These are phyloP conservation scores for Kluyveromyces sp. DNA, from an alignment of 1,139 yeast genomes.

Conservation along the genomic window DNA sequence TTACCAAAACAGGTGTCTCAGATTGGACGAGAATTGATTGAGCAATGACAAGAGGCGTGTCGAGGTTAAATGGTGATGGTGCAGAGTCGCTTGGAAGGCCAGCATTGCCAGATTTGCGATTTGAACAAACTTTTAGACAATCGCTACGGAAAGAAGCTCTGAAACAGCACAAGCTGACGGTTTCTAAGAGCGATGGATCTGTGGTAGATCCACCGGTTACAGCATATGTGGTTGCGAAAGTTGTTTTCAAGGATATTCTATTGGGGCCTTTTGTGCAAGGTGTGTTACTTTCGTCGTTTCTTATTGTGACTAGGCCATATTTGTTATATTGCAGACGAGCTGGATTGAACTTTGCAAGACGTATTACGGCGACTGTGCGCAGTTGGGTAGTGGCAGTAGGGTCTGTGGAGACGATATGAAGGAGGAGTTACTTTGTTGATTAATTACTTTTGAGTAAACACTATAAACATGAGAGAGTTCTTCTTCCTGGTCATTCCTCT, in stretches of 20 bases:
- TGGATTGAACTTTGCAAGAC: conserved; percentile 23
- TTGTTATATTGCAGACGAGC: conserved; percentile 18
- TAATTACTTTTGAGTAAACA: no score
- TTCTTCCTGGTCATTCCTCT: no score
- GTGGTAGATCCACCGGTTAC: conserved; percentile 35
- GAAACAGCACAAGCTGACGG: conserved; percentile 11
- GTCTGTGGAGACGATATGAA: not conserved
- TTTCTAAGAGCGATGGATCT: conserved; percentile 19
- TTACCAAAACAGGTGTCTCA: no score
- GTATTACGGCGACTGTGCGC: conserved; percentile 3
- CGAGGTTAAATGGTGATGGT: not conserved
- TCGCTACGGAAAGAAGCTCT: conserved; percentile 33
- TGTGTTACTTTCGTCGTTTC: conserved; percentile 37
- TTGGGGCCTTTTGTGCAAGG: conserved; percentile 66
- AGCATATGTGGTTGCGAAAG: conserved; percentile 43
- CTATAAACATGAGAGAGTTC: no score
- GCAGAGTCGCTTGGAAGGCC: not conserved
- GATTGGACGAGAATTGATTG: not conserved
- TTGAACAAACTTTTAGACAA: conserved; percentile 50
- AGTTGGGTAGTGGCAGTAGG: conserved; percentile 5
- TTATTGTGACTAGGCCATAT: conserved; percentile 39
- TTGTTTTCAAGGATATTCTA: conserved; percentile 55
- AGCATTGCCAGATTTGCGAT: conserved; percentile 55
- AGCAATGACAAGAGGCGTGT: not conserved
- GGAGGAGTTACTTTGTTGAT: no score